phyloP scores from a whole-genome alignment of 2,329 filamentous ascomycete genomes.

The Diplodia sapinea region DNA sequence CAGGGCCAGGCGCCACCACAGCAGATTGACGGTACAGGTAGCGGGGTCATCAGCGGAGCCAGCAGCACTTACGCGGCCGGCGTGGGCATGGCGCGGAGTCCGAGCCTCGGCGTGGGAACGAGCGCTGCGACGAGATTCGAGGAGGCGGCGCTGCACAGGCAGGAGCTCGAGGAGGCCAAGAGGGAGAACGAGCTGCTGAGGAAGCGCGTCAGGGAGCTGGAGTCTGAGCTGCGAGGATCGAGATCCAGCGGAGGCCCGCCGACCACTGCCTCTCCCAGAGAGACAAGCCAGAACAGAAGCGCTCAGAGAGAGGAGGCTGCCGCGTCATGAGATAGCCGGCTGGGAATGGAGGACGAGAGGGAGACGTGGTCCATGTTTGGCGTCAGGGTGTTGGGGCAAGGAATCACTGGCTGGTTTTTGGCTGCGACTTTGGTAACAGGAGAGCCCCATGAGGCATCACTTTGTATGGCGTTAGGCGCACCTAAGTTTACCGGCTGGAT shows the following conservation, averaged over 20 bases:
- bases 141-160: slow-evolving; percentile 52
- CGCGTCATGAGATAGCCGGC: background rate
- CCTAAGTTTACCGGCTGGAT: background rate
- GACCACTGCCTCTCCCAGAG: slow-evolving; percentile 33
- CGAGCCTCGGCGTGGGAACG: slow-evolving; percentile 20
- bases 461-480: slow-evolving; percentile 10
- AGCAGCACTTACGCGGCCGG: slow-evolving; percentile 26
- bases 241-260: slow-evolving; percentile 35
- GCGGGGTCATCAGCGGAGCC: slow-evolving; percentile 17
- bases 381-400: slow-evolving; percentile 6
- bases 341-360: background rate
- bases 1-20: slow-evolving; percentile 6
- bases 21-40: slow-evolving; percentile 14
- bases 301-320: background rate
- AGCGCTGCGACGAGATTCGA: slow-evolving; percentile 42
- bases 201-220: slow-evolving; percentile 55
- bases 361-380: background rate
- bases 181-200: slow-evolving; percentile 56
- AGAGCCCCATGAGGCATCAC: slow-evolving; percentile 1
- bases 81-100: slow-evolving; percentile 19
- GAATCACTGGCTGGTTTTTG: background rate
- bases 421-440: background rate
- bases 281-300: slow-evolving; percentile 11
- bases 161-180: slow-evolving; percentile 57
- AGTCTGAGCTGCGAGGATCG: slow-evolving; percentile 46